Percentiles rank a stretch among this genome's conserved stretches.
Evolutionary conservation across 1,139 yeast genomes (phyloP).

Genomic region (Suhomyces yuchorum): DNA sequence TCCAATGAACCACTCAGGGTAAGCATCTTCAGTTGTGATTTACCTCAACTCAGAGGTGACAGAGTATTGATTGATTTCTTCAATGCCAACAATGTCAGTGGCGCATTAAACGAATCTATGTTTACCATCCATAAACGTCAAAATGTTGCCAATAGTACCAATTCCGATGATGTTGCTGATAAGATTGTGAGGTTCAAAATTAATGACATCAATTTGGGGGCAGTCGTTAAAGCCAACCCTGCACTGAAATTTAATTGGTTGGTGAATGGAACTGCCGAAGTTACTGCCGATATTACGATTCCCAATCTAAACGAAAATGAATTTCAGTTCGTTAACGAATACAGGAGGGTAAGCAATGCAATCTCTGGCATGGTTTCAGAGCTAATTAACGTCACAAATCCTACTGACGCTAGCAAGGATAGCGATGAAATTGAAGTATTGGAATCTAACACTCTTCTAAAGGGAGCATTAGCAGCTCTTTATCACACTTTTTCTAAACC

Average conservation of each 20-base stretch:
- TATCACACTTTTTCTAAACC: conserved; percentile 43
- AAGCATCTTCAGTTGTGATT: conserved; percentile 63
- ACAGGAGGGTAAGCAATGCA: conserved; percentile 29
- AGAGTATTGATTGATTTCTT: conserved; percentile 65
- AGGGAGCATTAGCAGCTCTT: conserved; percentile 46
- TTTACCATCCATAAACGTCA: conserved; percentile 69
- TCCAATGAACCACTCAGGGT: conserved; percentile 47
- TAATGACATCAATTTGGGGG: conserved; percentile 62
- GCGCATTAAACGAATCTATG: conserved; percentile 71
- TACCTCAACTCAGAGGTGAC: conserved; percentile 60
- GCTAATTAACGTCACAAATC: conserved; percentile 25
- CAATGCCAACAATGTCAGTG: conserved; percentile 69
- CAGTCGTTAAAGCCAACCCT: conserved; percentile 36
- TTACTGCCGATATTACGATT: conserved; percentile 68
- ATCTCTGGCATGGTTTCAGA: conserved; percentile 33
- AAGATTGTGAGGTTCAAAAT: conserved; percentile 61
- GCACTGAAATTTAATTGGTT: conserved; percentile 67
- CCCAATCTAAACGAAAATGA: conserved; percentile 44
- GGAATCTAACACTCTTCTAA: conserved; percentile 34
- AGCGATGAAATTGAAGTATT: conserved; percentile 13
- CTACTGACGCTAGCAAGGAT: conserved; percentile 2
- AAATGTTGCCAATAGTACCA: conserved; percentile 24
- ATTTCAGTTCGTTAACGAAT: conserved; percentile 27
- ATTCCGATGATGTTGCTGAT: conserved; percentile 35
- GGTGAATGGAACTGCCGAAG: conserved; percentile 66